Percentiles rank a stretch among this genome's conserved stretches.
Evolutionary conservation across 2,329 filamentous ascomycete species (phyloP).

Genomic region (Graphilbum sp.): DNA sequence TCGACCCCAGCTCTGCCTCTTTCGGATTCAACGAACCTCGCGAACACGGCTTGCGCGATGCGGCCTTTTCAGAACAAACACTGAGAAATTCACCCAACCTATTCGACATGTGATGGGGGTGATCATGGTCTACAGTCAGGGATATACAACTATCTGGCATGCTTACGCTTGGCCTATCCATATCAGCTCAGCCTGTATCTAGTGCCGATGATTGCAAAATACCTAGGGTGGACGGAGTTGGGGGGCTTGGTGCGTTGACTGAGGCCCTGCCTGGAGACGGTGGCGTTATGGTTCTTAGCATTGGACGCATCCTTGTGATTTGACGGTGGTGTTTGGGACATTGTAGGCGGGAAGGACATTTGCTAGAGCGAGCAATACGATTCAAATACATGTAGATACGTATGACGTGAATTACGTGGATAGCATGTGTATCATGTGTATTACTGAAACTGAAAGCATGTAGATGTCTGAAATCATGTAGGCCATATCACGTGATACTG

Average conservation of each 20-base stretch:
- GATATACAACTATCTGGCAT: background rate
- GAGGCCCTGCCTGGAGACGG: no score
- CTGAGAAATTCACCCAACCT: slow-evolving; percentile 1
- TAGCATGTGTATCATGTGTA: no score
- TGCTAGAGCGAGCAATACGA: no score
- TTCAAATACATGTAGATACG: no score
- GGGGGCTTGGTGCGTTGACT: background rate
- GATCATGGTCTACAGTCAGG: background rate
- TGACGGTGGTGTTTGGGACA: no score
- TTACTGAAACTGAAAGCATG: no score
- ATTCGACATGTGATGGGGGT: slow-evolving; percentile 6
- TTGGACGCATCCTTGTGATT: no score
- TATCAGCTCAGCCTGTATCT: background rate
- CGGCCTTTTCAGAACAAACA: slow-evolving; percentile 1
- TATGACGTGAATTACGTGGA: no score
- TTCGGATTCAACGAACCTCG: slow-evolving; percentile 7
- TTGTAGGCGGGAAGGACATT: no score
- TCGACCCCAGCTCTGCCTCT: slow-evolving; percentile 4
- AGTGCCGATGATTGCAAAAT: background rate
- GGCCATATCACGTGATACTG: no score
- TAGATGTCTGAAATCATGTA: no score
- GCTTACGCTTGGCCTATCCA: slow-evolving; percentile 1
- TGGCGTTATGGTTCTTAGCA: no score
- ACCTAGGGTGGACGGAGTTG: background rate
- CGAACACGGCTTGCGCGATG: slow-evolving; percentile 2